Evolutionary conservation across 1,139 yeast genomes (phyloP).

Genomic region (Spathaspora sp.): DNA sequence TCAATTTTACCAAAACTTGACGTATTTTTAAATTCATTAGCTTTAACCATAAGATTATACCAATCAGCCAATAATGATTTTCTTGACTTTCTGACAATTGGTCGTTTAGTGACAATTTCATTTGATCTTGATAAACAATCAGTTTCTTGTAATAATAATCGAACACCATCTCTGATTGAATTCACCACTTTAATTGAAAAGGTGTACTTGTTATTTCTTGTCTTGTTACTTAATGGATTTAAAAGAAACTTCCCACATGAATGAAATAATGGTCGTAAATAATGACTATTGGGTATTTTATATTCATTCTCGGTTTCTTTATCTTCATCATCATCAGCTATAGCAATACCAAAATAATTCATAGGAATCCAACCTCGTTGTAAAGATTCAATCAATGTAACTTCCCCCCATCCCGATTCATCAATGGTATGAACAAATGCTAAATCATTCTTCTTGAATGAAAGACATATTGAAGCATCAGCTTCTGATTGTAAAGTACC

Average conservation of each 20-base stretch:
- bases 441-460: slow-evolving; percentile 76
- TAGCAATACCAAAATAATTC: slow-evolving; percentile 76
- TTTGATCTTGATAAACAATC: slow-evolving; percentile 85
- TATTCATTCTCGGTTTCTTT: slow-evolving; percentile 21
- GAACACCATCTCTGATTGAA: slow-evolving; percentile 77
- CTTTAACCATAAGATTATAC: slow-evolving; percentile 83
- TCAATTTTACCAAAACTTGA: slow-evolving; percentile 65
- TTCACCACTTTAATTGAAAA: slow-evolving; percentile 45
- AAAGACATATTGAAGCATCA: slow-evolving; percentile 77
- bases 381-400: slow-evolving; percentile 67
- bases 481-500: slow-evolving; percentile 60
- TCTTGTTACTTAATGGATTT: slow-evolving; percentile 59
- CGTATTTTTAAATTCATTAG: slow-evolving; percentile 79
- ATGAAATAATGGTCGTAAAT: slow-evolving; percentile 60
- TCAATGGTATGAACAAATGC: slow-evolving; percentile 89
- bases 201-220: slow-evolving; percentile 41
- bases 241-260: slow-evolving; percentile 76
- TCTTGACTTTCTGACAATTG: slow-evolving; percentile 69
- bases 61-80: slow-evolving; percentile 86
- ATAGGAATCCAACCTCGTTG: slow-evolving; percentile 96
- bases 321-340: slow-evolving; percentile 24
- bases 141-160: slow-evolving; percentile 70
- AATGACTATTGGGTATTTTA: slow-evolving; percentile 40
- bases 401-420: slow-evolving; percentile 98
- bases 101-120: slow-evolving; percentile 68